A percentile compares a stretch with the other conserved stretches of the same genome.
Conservation (phyloP, 257 asterid species). For the Solanum corneliomulleri region DNA sequence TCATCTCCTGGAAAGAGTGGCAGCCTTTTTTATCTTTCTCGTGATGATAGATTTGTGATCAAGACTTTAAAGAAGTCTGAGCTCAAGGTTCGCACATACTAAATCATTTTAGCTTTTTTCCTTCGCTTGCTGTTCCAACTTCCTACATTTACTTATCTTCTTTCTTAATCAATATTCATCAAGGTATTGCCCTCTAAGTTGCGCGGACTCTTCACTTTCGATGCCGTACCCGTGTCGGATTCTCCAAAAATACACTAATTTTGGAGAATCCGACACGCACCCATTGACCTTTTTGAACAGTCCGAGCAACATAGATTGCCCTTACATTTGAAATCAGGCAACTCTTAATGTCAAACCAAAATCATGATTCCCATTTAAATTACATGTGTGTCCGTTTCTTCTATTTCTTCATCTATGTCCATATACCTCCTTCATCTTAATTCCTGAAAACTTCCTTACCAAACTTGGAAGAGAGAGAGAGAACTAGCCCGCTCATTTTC, state of each 20-base stretch:
- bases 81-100: slow-evolving; percentile 50
- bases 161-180: not conserved
- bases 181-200: not conserved
- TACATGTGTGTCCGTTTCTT: not conserved
- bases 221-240: no score
- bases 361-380: not conserved
- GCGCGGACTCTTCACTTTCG: no score
- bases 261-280: no score
- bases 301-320: not conserved
- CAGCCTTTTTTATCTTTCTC: slow-evolving; percentile 79
- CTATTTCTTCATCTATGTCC: not conserved
- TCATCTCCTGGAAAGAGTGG: slow-evolving; percentile 98
- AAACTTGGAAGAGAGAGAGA: not conserved
- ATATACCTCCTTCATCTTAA: not conserved
- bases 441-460: not conserved
- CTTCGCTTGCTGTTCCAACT: not conserved
- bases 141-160: not conserved
- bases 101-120: not conserved
- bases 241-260: no score
- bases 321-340: not conserved
- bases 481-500: not conserved
- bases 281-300: no score
- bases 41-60: slow-evolving; percentile 85
- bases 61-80: slow-evolving; percentile 76
- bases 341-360: not conserved